phyloP scores from a whole-genome alignment of 352 stramenopile species.

The Phytophthora crassamura region DNA sequence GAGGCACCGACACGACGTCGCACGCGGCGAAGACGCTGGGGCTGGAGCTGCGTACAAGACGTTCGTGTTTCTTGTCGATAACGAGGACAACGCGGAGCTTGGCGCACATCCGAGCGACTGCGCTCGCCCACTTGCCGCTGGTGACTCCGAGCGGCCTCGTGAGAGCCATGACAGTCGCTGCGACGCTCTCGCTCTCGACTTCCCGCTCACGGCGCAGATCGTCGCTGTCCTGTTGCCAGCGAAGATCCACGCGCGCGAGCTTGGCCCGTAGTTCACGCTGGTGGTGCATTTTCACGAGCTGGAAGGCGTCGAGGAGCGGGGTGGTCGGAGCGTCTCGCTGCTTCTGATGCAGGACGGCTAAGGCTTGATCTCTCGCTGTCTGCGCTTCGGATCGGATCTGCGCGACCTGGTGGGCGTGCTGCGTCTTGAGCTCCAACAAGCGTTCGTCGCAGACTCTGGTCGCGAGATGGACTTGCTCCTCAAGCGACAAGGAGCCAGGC shows the following conservation, averaged over 20 bases:
- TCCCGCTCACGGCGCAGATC: slow-evolving; percentile 62
- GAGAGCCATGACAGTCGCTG: slow-evolving; percentile 77
- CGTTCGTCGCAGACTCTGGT: slow-evolving; percentile 69
- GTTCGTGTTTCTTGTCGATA: slow-evolving; percentile 37
- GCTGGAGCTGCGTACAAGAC: neutral
- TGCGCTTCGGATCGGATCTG: slow-evolving; percentile 46
- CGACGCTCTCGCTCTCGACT: slow-evolving; percentile 77
- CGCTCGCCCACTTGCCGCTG: slow-evolving; percentile 74
- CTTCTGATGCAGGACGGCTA: slow-evolving; percentile 32
- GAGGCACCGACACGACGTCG: slow-evolving; percentile 37
- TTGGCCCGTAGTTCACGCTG: slow-evolving; percentile 42
- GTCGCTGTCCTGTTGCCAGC: slow-evolving; percentile 69
- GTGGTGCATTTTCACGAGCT: slow-evolving; percentile 44
- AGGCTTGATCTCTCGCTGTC: slow-evolving; percentile 34
- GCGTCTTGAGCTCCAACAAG: slow-evolving; percentile 55
- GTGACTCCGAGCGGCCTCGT: slow-evolving; percentile 74
- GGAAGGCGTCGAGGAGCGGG: slow-evolving; percentile 30
- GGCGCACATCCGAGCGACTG: slow-evolving; percentile 59
- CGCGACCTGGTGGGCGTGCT: slow-evolving; percentile 35
- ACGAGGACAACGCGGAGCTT: slow-evolving; percentile 58
- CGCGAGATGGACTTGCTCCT: slow-evolving; percentile 73
- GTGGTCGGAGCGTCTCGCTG: slow-evolving; percentile 42
- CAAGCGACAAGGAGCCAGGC: slow-evolving; percentile 56
- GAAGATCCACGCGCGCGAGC: slow-evolving; percentile 51
- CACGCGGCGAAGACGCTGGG: slow-evolving; percentile 48